Evolutionary conservation across 2,329 filamentous ascomycete species (phyloP), one percentile per base, ranked within the genome.

Genomic region (Calonectria hongkongensis): DNA sequence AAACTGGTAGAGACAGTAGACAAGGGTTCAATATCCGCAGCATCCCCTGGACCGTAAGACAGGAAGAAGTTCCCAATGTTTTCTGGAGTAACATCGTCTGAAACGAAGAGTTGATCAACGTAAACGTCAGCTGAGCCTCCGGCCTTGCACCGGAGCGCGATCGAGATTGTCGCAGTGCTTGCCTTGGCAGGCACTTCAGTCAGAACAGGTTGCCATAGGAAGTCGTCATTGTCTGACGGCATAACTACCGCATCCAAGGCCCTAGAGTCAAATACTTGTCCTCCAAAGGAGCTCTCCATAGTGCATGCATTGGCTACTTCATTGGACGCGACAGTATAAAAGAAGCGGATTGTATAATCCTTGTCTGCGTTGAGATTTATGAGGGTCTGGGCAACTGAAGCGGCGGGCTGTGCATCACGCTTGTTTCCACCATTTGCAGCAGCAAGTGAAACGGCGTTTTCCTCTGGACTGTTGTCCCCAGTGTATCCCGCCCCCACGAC

Each of bases 101-200:
- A 78, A 1, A 78, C 51, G 36, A 78, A 78, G 58, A 78, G 68
- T 0, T 76, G 75, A 18, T 78, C 76, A 3, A 78, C 27, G 6
- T 76, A 66, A 2, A 79, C 39, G 0, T 58, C 13, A 0, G 73
- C 69, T 1, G 71, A 48, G 1, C 67, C 74, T 6, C 75, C 75
- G 3, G 21, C 12, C 2, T 13, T 28, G 33, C 76, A 78, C 1
- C 36, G 50, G 5, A 76, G 56, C 21, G 62, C 56, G 18, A 78
- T 73, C 25, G 54, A 66, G 36, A 78, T 45, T 10, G 36, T 25
- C 0, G 62, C 72, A 0, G 51, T 4, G 0, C 39, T 13, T 2
- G 43, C 10, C 2, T 50, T 18, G 1, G 67, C 48, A 0, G 65
- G 56, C 2, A 65, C 71, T 1, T 65, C 4, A 28, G 16, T 1